Evolutionary conservation across 2,329 filamentous ascomycete species (phyloP), one percentile per base, ranked within the genome.

Genomic region (Mariannaea elegans): DNA sequence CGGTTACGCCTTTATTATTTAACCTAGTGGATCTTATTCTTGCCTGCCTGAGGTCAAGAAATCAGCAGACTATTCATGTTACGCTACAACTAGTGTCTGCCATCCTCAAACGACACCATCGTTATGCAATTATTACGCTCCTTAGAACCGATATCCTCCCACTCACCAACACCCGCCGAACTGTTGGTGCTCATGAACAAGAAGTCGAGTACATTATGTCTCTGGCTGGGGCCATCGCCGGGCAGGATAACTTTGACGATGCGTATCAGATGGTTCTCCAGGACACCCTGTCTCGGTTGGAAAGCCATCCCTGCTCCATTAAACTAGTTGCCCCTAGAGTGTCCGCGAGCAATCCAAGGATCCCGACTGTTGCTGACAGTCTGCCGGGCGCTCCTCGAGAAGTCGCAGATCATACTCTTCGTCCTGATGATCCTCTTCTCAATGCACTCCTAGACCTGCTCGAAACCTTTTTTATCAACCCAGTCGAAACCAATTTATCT

Each of bases 21-120:
- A 98, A 96, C 72, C 81, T 99, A 9, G 92, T 96, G 21, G 95
- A 99, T 77, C 84, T 99, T 12, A 90, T 97, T 27, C 82, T 96
- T 3, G 91, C 93, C 32, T 97, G 94, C 70, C 81, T 97, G 23
- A 85, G 88, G 58, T 98, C 95, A 0, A 84, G 85, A 42, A 97
- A 95, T 70, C 86, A 91, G 51, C 94, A 97, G 73, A 98, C 95
- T 1, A 90, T 97, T 14, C 88, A 92, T 64, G 92, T 96, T 10
- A 97, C 94, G 0, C 81, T 99, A 44, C 93, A 94, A 67, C 83
- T 99, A 7, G 85, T 97, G 14, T 94, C 93, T 3, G 89, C 93
- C 10, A 92, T 99, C 64, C 81, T 98, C 57, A 90, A 90, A 73
- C 88, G 93, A 65, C 94, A 98, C 74, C 94, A 97, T 73, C 87